Percentiles rank a stretch among this genome's conserved stretches.
Conservation (phyloP, 1,284 basidiomycete genomes). For the Irpex sp. region DNA sequence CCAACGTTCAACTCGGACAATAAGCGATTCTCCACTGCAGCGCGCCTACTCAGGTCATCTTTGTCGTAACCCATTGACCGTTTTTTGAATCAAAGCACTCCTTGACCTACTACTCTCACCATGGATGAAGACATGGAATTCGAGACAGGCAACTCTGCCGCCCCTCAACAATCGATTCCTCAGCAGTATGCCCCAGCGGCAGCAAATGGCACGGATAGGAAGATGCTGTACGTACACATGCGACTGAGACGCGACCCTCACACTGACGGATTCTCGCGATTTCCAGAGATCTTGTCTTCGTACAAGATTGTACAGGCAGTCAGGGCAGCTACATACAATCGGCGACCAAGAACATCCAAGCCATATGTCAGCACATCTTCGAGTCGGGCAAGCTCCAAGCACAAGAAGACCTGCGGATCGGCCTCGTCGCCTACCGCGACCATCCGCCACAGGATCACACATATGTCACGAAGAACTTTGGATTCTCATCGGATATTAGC, state of each 20-base stretch:
- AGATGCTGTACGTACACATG: slow-evolving; percentile 65
- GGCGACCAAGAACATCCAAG: slow-evolving; percentile 97
- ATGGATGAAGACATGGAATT: slow-evolving; percentile 82
- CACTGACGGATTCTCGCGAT: slow-evolving; percentile 1
- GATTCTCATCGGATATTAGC: slow-evolving; percentile 89
- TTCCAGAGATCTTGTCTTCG: slow-evolving; percentile 79
- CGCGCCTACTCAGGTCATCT: background rate
- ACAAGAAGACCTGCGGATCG: slow-evolving; percentile 86
- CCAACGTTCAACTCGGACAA: background rate
- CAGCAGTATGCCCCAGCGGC: slow-evolving; percentile 31
- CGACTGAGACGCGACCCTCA: background rate
- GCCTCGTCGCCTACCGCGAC: slow-evolving; percentile 89
- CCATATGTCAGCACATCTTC: slow-evolving; percentile 95
- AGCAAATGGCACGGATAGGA: slow-evolving; percentile 39
- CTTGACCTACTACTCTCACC: slow-evolving; percentile 18
- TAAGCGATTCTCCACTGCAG: slow-evolving; percentile 1
- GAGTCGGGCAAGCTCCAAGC: slow-evolving; percentile 88
- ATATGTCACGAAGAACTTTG: slow-evolving; percentile 90
- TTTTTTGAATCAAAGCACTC: background rate
- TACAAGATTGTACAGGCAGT: slow-evolving; percentile 91
- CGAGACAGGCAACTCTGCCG: slow-evolving; percentile 36
- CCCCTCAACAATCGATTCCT: slow-evolving; percentile 30
- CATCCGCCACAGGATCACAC: slow-evolving; percentile 96
- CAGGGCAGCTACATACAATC: slow-evolving; percentile 83
- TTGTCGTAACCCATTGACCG: background rate